These are phyloP conservation scores for Avena atlantica DNA, from an alignment of 176 grass and related monocot species.

Conservation along the genomic window DNA sequence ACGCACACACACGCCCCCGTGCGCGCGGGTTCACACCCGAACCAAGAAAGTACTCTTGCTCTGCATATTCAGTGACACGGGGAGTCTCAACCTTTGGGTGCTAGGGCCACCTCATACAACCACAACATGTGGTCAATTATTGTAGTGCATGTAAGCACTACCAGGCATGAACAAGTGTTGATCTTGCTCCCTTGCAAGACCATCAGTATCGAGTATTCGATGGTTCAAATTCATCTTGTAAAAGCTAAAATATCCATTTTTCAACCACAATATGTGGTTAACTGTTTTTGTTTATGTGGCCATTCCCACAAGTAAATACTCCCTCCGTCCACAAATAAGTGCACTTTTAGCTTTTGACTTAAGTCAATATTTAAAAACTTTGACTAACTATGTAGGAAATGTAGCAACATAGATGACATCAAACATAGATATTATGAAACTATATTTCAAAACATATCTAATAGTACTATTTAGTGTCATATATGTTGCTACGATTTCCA, in stretches of 20 bases:
- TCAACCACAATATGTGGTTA: constrained; percentile 3
- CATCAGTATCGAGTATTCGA: not conserved
- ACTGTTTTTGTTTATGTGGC: not conserved
- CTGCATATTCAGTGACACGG: not conserved
- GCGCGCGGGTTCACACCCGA: too few relatives aligned
- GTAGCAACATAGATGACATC: too few relatives aligned
- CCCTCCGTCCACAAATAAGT: too few relatives aligned
- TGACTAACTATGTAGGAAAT: too few relatives aligned
- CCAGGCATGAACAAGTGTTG: not conserved
- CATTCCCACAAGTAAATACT: not conserved
- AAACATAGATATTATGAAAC: too few relatives aligned
- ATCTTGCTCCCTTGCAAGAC: not conserved
- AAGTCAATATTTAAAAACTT: too few relatives aligned
- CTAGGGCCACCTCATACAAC: not conserved
- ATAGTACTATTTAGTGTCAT: too few relatives aligned
- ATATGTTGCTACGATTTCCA: too few relatives aligned
- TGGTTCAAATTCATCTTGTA: not conserved
- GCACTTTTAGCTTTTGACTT: too few relatives aligned
- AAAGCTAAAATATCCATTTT: not conserved
- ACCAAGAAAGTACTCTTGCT: not conserved
- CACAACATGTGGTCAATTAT: constrained; percentile 8
- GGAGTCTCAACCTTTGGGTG: not conserved
- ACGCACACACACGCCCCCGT: too few relatives aligned
- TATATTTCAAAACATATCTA: too few relatives aligned
- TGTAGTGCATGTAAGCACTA: not conserved